These are phyloP conservation scores for Camellia japonica DNA, from an alignment of 148 eudicot genomes.

Conservation along the genomic window DNA sequence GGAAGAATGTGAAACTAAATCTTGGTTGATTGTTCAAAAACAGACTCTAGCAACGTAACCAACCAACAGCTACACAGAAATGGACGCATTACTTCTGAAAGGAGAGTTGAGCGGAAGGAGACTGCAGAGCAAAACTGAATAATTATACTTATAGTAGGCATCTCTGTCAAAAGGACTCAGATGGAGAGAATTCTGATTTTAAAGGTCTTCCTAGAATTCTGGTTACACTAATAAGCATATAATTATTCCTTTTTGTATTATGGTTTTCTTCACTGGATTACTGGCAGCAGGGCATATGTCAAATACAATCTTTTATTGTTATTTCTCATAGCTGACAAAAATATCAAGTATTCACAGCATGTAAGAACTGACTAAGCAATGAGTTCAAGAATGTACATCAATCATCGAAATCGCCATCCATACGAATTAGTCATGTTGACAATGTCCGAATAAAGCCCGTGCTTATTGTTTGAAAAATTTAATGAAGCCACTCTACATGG, in stretches of 20 bases:
- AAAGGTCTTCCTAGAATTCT: no score
- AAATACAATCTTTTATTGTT: no score
- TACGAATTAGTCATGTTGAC: not conserved
- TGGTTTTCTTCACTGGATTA: not conserved
- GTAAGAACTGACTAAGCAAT: not conserved
- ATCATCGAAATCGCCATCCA: not conserved
- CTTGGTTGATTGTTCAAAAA: no score
- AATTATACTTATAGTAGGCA: no score
- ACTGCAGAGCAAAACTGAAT: no score
- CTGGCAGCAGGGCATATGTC: not conserved
- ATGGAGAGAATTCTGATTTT: no score
- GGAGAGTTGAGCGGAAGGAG: no score
- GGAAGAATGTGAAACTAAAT: no score
- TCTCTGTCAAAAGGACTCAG: no score
- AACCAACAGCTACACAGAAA: no score
- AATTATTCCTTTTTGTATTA: not conserved
- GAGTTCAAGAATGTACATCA: not conserved
- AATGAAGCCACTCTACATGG: not conserved
- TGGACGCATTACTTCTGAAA: no score
- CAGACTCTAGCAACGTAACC: no score
- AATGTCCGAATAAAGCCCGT: not conserved
- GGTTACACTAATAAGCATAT: not conserved
- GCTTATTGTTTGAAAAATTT: not conserved
- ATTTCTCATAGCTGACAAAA: not conserved
- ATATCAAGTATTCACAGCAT: not conserved